phyloP scores from a whole-genome alignment of 2,329 filamentous ascomycete species.

The Cladophialophora psammophila region DNA sequence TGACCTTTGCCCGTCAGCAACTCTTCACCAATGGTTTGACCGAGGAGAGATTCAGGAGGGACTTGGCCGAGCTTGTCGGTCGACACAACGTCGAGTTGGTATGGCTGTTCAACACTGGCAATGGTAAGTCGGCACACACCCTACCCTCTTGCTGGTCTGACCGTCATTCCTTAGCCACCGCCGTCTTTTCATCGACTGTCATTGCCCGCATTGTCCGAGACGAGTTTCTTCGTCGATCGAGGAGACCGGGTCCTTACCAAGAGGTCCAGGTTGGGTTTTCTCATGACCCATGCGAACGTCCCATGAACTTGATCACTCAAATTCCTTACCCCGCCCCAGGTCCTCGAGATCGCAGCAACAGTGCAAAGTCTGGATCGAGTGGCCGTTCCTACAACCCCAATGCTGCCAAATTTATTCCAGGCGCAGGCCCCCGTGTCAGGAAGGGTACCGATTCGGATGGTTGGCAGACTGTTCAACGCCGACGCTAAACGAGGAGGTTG shows the following conservation, averaged over 20 bases:
- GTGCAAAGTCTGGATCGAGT: slow-evolving; percentile 31
- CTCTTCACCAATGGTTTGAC: slow-evolving; percentile 48
- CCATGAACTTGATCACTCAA: slow-evolving; percentile 45
- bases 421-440: slow-evolving; percentile 23
- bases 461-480: slow-evolving; percentile 37
- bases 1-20: slow-evolving; percentile 51
- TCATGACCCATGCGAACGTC: slow-evolving; percentile 52
- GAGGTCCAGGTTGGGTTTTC: slow-evolving; percentile 49
- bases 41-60: slow-evolving; percentile 46
- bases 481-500: slow-evolving; percentile 20
- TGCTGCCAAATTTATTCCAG: slow-evolving; percentile 32
- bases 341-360: slow-evolving; percentile 33
- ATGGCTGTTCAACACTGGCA: slow-evolving; percentile 53
- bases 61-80: slow-evolving; percentile 46
- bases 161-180: slow-evolving; percentile 44
- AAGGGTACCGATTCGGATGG: slow-evolving; percentile 36
- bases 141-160: slow-evolving; percentile 14
- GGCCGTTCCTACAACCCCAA: slow-evolving; percentile 32
- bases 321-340: slow-evolving; percentile 34
- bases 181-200: slow-evolving; percentile 48
- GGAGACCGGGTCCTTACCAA: slow-evolving; percentile 43
- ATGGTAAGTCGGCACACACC: slow-evolving; percentile 45
- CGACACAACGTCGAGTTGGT: slow-evolving; percentile 49
- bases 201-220: slow-evolving; percentile 47
- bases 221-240: slow-evolving; percentile 44